A percentile compares a stretch with the other conserved stretches of the same genome.
These are phyloP conservation scores for Blastocystis hominis DNA, from an alignment of 352 stramenopile genomes.

Conservation along the genomic window DNA sequence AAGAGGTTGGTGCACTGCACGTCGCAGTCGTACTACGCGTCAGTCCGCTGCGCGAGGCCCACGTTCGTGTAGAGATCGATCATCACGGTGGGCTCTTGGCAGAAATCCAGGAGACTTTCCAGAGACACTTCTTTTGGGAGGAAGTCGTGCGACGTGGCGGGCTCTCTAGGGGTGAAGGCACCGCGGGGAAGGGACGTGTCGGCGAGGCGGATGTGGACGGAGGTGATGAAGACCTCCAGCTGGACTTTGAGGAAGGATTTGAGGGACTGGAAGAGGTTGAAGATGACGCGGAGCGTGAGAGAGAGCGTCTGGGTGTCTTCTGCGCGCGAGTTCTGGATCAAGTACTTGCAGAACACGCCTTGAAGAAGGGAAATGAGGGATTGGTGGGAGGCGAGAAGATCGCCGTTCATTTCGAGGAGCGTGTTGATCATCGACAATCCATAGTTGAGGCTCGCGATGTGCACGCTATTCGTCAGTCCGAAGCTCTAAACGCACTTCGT, in stretches of 20 bases:
- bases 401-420: conserved; percentile 82
- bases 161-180: neutral
- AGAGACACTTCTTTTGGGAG: conserved; percentile 69
- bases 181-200: neutral
- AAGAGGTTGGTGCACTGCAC: conserved; percentile 96
- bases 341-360: conserved; percentile 88
- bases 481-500: conserved; percentile 60
- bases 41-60: neutral
- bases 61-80: conserved; percentile 92
- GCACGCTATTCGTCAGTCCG: neutral
- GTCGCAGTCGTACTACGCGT: conserved; percentile 84
- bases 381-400: conserved; percentile 70
- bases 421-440: conserved; percentile 77
- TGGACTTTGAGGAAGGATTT: conserved; percentile 96
- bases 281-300: conserved; percentile 89
- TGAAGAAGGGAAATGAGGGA: conserved; percentile 71
- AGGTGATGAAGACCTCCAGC: conserved; percentile 95
- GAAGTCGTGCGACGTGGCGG: conserved; percentile 20
- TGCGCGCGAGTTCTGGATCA: conserved; percentile 86
- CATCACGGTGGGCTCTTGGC: conserved; percentile 87
- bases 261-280: conserved; percentile 97
- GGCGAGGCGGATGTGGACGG: conserved; percentile 81
- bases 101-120: conserved; percentile 92
- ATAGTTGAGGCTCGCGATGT: neutral
- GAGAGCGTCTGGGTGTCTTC: conserved; percentile 81